These are phyloP conservation scores for Ustilago bromivora DNA, from an alignment of 1,284 basidiomycete genomes.

Conservation along the genomic window DNA sequence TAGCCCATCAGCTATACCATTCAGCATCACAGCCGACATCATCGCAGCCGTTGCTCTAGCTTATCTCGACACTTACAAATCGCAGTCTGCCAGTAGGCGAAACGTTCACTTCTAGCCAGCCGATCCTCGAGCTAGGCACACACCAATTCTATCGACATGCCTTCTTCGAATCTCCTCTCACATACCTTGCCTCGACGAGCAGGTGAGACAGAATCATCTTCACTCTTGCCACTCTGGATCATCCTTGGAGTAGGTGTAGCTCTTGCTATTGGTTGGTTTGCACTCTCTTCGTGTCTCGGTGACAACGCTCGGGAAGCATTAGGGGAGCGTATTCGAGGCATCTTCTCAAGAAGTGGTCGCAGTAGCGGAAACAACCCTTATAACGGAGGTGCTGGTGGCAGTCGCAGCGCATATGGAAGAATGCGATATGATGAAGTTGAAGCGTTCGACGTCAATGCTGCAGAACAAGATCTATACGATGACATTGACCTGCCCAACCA, in stretches of 20 bases:
- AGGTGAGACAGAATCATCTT: constrained; percentile 31
- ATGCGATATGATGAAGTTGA: constrained; percentile 52
- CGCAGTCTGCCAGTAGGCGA: background rate
- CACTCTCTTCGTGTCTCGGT: constrained; percentile 51
- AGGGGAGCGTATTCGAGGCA: constrained; percentile 20
- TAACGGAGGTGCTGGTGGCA: constrained; percentile 21
- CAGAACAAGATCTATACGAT: constrained; percentile 48
- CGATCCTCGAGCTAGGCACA: background rate
- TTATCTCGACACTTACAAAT: background rate
- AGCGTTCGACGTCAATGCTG: constrained; percentile 50
- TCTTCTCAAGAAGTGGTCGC: constrained; percentile 28
- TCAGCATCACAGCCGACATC: background rate
- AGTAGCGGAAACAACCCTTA: constrained; percentile 9
- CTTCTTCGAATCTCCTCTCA: background rate
- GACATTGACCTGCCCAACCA: constrained; percentile 38
- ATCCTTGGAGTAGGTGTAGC: constrained; percentile 47
- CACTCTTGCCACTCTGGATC: constrained; percentile 50
- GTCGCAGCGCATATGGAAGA: constrained; percentile 34
- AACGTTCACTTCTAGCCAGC: background rate
- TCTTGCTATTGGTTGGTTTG: constrained; percentile 50
- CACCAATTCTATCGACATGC: background rate
- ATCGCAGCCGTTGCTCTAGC: background rate
- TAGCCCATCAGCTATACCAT: background rate
- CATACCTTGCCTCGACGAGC: constrained; percentile 12
- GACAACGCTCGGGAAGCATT: constrained; percentile 42